Percentiles rank a stretch among this genome's conserved stretches.
These are phyloP conservation scores for Senecio squalidus DNA, from an alignment of 140 eudicot genomes.

Conservation along the genomic window DNA sequence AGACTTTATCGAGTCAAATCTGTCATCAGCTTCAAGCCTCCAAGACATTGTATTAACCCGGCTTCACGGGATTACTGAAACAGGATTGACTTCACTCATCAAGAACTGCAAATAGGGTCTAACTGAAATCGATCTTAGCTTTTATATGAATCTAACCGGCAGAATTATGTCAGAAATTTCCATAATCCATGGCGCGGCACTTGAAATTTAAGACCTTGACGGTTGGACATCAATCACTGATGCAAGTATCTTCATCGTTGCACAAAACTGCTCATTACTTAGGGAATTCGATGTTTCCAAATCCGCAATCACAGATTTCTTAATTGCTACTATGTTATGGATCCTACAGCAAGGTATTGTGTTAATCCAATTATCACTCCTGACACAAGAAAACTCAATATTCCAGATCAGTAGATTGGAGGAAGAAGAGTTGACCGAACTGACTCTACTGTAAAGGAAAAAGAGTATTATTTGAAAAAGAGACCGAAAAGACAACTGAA, in stretches of 20 bases:
- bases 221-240: constrained; percentile 57
- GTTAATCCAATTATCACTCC: too few relatives aligned
- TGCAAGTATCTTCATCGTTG: constrained; percentile 43
- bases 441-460: too few relatives aligned
- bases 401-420: too few relatives aligned
- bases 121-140: constrained; percentile 39
- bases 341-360: too few relatives aligned
- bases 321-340: constrained; percentile 46
- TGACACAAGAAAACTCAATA: too few relatives aligned
- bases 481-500: too few relatives aligned
- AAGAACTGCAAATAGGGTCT: constrained; percentile 41
- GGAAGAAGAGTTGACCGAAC: too few relatives aligned
- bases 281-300: constrained; percentile 58
- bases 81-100: constrained; percentile 49
- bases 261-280: constrained; percentile 40
- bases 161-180: constrained; percentile 38
- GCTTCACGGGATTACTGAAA: constrained; percentile 45
- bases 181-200: constrained; percentile 46
- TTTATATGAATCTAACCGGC: constrained; percentile 50
- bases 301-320: constrained; percentile 49
- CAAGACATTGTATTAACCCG: constrained; percentile 38
- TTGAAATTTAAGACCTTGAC: constrained; percentile 52
- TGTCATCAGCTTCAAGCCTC: constrained; percentile 48
- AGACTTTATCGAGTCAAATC: too few relatives aligned
- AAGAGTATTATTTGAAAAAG: too few relatives aligned